Percentiles rank a stretch among this genome's conserved stretches.
These are phyloP conservation scores for Musa itinerans DNA, from an alignment of 176 grass and related monocot genomes.

Conservation along the genomic window DNA sequence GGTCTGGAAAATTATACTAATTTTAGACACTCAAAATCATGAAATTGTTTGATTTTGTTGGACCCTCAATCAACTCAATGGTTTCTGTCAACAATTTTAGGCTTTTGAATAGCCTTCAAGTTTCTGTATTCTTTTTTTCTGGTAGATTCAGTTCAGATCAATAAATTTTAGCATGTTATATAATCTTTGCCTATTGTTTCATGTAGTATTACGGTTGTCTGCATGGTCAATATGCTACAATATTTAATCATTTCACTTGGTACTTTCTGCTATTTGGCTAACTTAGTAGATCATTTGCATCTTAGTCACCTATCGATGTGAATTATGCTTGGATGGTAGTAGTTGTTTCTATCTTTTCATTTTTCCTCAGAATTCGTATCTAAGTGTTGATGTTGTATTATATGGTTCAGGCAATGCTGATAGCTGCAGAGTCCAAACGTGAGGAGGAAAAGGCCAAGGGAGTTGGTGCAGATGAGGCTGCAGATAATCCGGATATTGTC, in stretches of 20 bases:
- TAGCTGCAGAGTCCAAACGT: constrained; percentile 66
- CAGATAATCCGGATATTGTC: constrained; percentile 86
- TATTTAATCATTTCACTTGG: too few relatives aligned
- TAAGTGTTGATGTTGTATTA: not conserved
- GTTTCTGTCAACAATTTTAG: not conserved
- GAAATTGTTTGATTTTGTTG: not conserved
- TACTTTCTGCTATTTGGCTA: too few relatives aligned
- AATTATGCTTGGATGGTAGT: too few relatives aligned
- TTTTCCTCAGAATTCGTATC: not conserved
- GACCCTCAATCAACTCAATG: not conserved
- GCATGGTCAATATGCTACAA: too few relatives aligned
- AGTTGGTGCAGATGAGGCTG: constrained; percentile 41
- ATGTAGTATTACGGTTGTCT: too few relatives aligned
- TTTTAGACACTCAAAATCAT: not conserved
- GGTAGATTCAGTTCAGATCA: too few relatives aligned
- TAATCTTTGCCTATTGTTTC: not conserved
- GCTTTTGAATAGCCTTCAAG: not conserved
- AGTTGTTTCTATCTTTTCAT: too few relatives aligned
- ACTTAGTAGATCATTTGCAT: not conserved
- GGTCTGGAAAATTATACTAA: not conserved
- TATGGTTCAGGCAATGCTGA: constrained; percentile 60
- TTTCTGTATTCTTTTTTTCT: too few relatives aligned
- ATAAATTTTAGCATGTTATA: not conserved
- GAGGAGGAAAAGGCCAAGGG: constrained; percentile 97
- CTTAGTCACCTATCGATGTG: not conserved